Evolutionary conservation across 192 early-diverging fungal genomes (phyloP).

Genomic region (Dimargaris xerosporica): DNA sequence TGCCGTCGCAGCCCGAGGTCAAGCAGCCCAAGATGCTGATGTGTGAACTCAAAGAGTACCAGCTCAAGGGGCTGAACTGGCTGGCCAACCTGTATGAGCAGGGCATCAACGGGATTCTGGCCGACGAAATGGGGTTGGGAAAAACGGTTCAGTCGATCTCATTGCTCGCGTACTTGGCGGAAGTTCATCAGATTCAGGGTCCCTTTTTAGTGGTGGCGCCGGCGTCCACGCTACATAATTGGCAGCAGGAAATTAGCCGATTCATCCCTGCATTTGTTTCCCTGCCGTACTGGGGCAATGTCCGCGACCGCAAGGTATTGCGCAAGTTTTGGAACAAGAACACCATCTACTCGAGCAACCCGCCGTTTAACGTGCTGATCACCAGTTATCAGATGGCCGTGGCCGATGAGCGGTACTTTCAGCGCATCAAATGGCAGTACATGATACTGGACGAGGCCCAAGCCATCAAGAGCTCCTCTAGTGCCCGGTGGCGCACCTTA

Average conservation of each 20-base stretch:
- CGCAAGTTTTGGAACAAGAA: constrained; percentile 65
- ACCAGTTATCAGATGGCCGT: constrained; percentile 80
- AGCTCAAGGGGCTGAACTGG: constrained; percentile 76
- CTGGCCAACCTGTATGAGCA: constrained; percentile 73
- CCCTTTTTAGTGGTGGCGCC: constrained; percentile 84
- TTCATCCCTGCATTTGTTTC: constrained; percentile 69
- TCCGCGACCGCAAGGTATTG: constrained; percentile 64
- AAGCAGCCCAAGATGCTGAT: constrained; percentile 74
- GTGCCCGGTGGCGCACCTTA: constrained; percentile 74
- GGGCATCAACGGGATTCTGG: constrained; percentile 82
- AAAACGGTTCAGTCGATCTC: constrained; percentile 88
- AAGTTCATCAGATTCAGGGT: constrained; percentile 76
- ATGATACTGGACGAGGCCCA: constrained; percentile 93
- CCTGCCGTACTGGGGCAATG: constrained; percentile 79
- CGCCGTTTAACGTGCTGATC: constrained; percentile 77
- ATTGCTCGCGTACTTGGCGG: constrained; percentile 74
- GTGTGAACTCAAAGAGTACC: constrained; percentile 69
- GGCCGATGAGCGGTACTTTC: constrained; percentile 65
- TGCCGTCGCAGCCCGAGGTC: constrained; percentile 51
- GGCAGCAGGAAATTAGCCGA: constrained; percentile 74
- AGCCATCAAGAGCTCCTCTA: constrained; percentile 80
- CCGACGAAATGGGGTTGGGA: constrained; percentile 73
- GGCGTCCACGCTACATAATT: constrained; percentile 78
- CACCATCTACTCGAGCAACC: constrained; percentile 51
- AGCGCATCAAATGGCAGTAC: constrained; percentile 84